phyloP scores from a whole-genome alignment of 1,284 basidiomycete genomes.

The Chalciporus sp. region DNA sequence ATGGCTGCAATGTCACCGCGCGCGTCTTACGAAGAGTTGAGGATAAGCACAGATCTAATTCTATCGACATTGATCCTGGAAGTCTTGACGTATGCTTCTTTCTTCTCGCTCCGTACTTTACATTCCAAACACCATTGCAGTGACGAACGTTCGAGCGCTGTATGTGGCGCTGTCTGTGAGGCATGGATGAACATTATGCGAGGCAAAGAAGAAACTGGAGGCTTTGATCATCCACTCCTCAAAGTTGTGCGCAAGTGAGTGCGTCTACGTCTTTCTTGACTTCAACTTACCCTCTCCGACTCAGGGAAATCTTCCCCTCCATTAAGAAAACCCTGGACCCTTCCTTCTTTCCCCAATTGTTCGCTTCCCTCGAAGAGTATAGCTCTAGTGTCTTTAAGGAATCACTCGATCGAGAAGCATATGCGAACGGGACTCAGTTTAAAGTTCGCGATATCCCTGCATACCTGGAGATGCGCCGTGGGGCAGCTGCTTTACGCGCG shows the following conservation, averaged over 20 bases:
- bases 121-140: constrained; percentile 7
- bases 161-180: constrained; percentile 16
- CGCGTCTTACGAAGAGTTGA: too few species aligned
- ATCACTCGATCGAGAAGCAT: constrained; percentile 28
- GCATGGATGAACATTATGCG: constrained; percentile 27
- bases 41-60: constrained; percentile 30
- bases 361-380: constrained; percentile 21
- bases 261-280: not conserved
- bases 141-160: constrained; percentile 27
- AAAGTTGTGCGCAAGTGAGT: constrained; percentile 26
- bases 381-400: constrained; percentile 25
- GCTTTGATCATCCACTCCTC: constrained; percentile 21
- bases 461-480: constrained; percentile 32
- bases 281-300: not conserved
- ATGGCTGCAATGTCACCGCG: too few species aligned
- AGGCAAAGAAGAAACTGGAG: constrained; percentile 15
- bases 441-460: constrained; percentile 21
- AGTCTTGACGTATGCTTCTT: constrained; percentile 29
- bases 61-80: constrained; percentile 35
- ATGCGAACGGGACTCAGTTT: constrained; percentile 8
- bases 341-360: constrained; percentile 32
- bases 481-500: constrained; percentile 19
- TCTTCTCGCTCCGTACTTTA: not conserved
- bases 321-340: constrained; percentile 26
- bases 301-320: constrained; percentile 27